Conservation (phyloP, 257 asterid species). For the Penstemon barbatus region DNA sequence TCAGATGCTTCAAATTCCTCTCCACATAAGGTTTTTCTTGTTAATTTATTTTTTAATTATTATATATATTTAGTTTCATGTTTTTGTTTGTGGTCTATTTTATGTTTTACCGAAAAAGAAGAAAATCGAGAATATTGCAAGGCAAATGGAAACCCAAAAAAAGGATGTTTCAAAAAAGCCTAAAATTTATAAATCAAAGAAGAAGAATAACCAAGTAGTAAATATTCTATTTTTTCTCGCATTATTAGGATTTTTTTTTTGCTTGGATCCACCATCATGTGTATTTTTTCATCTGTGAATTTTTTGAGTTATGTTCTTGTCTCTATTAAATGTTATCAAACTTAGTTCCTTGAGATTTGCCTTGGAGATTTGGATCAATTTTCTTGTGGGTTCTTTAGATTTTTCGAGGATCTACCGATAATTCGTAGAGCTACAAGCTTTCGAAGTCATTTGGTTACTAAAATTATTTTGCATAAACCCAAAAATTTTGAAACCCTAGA, state of each 20-base stretch:
- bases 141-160: conserved; percentile 38
- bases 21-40: conserved; percentile 32
- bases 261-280: conserved; percentile 31
- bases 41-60: background rate
- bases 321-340: conserved; percentile 5
- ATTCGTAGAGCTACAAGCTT: too few relatives aligned
- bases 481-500: too few relatives aligned
- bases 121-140: conserved; percentile 27
- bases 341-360: conserved; percentile 13
- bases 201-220: conserved; percentile 51
- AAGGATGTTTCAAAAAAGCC: conserved; percentile 39
- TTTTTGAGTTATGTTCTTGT: conserved; percentile 3
- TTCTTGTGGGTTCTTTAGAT: too few relatives aligned
- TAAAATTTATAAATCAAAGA: conserved; percentile 42
- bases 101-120: conserved; percentile 30
- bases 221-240: background rate
- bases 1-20: conserved; percentile 15
- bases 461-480: too few relatives aligned
- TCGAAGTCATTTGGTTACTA: too few relatives aligned
- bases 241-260: background rate
- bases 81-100: conserved; percentile 17
- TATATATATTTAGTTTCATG: background rate
- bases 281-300: conserved; percentile 12
- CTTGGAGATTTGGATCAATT: background rate
- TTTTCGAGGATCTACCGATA: too few relatives aligned